Percentiles rank a stretch among this genome's conserved stretches.
phyloP scores from a whole-genome alignment of 2,329 filamentous ascomycete species.

The Fusarium sp. region DNA sequence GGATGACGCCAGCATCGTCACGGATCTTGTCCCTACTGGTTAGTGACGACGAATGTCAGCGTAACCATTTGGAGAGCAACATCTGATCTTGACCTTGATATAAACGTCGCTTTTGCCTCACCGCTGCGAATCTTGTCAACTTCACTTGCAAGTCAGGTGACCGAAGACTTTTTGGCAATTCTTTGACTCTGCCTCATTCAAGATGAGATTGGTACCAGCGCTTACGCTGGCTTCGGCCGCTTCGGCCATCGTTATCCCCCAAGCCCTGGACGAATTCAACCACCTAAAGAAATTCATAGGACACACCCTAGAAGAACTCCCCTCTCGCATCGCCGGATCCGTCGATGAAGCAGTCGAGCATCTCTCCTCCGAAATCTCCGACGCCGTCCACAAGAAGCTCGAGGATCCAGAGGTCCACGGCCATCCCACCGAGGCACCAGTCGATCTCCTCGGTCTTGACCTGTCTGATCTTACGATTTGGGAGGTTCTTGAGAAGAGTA shows the following conservation, averaged over 20 bases:
- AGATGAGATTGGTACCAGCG: conserved; percentile 35
- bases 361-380: conserved; percentile 20
- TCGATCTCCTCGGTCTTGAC: conserved; percentile 38
- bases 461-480: conserved; percentile 80
- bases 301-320: conserved; percentile 18
- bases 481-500: conserved; percentile 79
- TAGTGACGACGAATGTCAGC: conserved; percentile 2
- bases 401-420: conserved; percentile 20
- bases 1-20: conserved; percentile 36
- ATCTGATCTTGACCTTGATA: not conserved
- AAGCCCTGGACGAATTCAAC: conserved; percentile 11
- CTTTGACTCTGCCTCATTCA: not conserved
- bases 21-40: conserved; percentile 9
- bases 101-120: conserved; percentile 29
- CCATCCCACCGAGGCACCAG: not conserved
- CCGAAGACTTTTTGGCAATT: not conserved
- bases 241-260: conserved; percentile 37
- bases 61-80: conserved; percentile 6
- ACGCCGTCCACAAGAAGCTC: conserved; percentile 21
- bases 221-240: conserved; percentile 38
- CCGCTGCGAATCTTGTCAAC: conserved; percentile 1
- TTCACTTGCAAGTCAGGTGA: not conserved
- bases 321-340: conserved; percentile 10
- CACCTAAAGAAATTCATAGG: conserved; percentile 21
- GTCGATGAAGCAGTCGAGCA: conserved; percentile 34